Percentiles rank a stretch among this genome's conserved stretches.
Conservation (phyloP, 1,284 basidiomycete species). For the Cutaneotrichosporon dermatis region DNA sequence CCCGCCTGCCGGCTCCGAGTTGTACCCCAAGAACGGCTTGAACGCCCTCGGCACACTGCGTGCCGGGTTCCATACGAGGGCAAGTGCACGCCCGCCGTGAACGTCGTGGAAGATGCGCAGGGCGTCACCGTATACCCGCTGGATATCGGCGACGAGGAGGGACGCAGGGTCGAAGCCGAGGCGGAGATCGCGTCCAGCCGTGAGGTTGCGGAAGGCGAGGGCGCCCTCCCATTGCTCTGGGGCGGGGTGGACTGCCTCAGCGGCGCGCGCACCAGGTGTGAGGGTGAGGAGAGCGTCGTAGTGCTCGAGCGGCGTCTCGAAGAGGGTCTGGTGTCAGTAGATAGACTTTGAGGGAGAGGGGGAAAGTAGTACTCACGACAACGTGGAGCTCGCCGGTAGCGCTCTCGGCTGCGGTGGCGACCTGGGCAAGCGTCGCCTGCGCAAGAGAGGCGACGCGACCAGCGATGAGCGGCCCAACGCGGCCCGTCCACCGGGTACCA, state of each 20-base stretch:
- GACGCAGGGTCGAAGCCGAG: constrained; percentile 67
- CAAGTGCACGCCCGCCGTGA: constrained; percentile 73
- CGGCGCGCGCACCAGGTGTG: constrained; percentile 65
- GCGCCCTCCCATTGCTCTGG: constrained; percentile 35
- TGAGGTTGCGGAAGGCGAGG: constrained; percentile 31
- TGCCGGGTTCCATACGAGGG: constrained; percentile 77
- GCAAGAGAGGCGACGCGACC: constrained; percentile 67
- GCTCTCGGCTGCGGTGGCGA: constrained; percentile 27
- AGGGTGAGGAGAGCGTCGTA: constrained; percentile 84
- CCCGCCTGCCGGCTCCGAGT: constrained; percentile 47
- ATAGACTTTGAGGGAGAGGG: background rate
- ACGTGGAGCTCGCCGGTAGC: constrained; percentile 30
- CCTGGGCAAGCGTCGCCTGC: constrained; percentile 59
- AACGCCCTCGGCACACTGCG: constrained; percentile 55
- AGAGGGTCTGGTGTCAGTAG: constrained; percentile 58
- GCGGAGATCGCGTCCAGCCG: constrained; percentile 10
- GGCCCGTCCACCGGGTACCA: constrained; percentile 70
- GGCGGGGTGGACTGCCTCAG: constrained; percentile 53
- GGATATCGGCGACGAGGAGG: constrained; percentile 60
- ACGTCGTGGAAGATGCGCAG: constrained; percentile 81
- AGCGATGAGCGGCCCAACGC: constrained; percentile 63
- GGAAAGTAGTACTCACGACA: constrained; percentile 15
- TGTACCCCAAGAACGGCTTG: constrained; percentile 78
- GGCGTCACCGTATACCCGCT: constrained; percentile 73
- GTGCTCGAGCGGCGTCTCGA: constrained; percentile 73